phyloP scores from a whole-genome alignment of 768 basidiomycete genomes.

The Mycena vitilis region DNA sequence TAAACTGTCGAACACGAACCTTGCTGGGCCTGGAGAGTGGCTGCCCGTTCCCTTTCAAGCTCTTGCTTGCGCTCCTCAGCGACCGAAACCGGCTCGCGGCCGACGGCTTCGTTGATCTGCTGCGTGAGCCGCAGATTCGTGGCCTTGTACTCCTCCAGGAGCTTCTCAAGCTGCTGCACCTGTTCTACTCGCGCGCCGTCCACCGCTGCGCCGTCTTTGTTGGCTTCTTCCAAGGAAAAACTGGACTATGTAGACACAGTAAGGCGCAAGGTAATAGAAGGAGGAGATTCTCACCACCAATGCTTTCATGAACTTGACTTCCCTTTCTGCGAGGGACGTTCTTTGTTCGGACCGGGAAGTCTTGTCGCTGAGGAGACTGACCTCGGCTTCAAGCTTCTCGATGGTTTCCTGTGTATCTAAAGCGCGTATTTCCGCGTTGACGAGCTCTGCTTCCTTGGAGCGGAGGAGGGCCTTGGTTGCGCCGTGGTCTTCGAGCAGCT shows the following conservation, averaged over 20 bases:
- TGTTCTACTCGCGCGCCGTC: constrained; percentile 56
- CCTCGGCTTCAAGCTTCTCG: constrained; percentile 48
- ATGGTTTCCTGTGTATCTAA: constrained; percentile 50
- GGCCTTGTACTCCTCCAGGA: constrained; percentile 67
- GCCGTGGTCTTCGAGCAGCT: constrained; percentile 76
- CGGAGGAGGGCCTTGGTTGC: constrained; percentile 64
- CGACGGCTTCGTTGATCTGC: constrained; percentile 57
- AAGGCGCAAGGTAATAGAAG: constrained; percentile 2
- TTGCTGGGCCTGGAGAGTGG: constrained; percentile 52
- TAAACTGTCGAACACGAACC: constrained; percentile 44
- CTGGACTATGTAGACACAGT: constrained; percentile 59
- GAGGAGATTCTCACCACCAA: constrained; percentile 64
- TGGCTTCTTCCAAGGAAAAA: constrained; percentile 69
- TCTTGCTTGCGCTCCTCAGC: constrained; percentile 54
- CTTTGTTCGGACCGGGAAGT: constrained; percentile 45
- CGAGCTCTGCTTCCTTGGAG: constrained; percentile 64
- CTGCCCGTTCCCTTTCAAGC: constrained; percentile 51
- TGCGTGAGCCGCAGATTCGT: constrained; percentile 57
- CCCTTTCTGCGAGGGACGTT: constrained; percentile 58
- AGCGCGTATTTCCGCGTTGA: constrained; percentile 50
- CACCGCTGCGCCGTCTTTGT: constrained; percentile 42
- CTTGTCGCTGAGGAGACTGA: constrained; percentile 54
- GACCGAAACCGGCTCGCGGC: constrained; percentile 48
- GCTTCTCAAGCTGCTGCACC: constrained; percentile 64
- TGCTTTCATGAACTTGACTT: constrained; percentile 74